Base-by-base conservation (phyloP, 305 asterid genomes). In the Fraxinus xanthoxyloides region DNA sequence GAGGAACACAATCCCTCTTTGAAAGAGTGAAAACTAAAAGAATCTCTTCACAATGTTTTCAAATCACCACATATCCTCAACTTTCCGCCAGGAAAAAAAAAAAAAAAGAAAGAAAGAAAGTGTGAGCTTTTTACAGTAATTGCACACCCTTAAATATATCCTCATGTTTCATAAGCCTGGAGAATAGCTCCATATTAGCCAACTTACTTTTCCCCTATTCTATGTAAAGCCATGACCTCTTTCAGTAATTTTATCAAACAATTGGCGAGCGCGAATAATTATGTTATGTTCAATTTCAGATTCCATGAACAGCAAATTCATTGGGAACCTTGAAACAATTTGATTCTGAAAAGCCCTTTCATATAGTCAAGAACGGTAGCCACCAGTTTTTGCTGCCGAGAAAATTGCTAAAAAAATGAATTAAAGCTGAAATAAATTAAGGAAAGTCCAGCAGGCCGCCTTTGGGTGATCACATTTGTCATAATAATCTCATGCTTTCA, bases 1-100 rank as follows among this genome's bases (percentile, higher is more conserved):
- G 91, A 86, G 15, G 92, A 89, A 84, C 92, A 88, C 4, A 26
- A 8, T 28, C 92, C 92, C 43, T 86, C 82, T 59, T 54, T 48
- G 72, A 86, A 89, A 82, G 86, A 91, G 87, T 86, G 92, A 84
- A 89, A 89, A 82, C 92, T 85, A 77, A 85, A 80, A 36, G 89
- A 82, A 86, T 90, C 89, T 76, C 91, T 35, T 74, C 75, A 88
- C 85, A 15, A 88, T 77, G 76, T 88, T 88, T 48, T 75, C 83
- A 43, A 86, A 70, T 40, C 89, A 46, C 89, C 0, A 70, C 80
- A 7, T 82, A 83, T 86, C 79, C 89, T 88, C 85, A 86, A 67
- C 70, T 89, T 87, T 72, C 89, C 92, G 40, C 88, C 88, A 67
- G 91, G 89, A 40, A 46, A 87, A 87, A 6, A n/a, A n/a, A n/a